These are phyloP conservation scores for Ophiocordyceps sinensis DNA, from an alignment of 2,329 filamentous ascomycete genomes.

Conservation along the genomic window DNA sequence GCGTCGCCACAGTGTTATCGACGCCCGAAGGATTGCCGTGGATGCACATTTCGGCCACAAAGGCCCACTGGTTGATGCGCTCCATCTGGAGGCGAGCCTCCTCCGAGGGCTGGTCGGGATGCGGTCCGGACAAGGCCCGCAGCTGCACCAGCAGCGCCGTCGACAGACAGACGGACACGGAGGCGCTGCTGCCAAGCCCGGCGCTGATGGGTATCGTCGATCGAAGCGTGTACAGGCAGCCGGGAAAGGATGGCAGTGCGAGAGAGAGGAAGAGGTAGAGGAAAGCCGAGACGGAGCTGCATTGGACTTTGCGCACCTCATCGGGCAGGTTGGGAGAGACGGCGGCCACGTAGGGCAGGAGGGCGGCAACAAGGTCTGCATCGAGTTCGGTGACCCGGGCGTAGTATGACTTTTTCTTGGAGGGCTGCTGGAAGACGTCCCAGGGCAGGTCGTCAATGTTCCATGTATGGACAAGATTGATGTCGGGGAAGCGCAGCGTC, in stretches of 20 bases:
- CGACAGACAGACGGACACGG: conserved; percentile 78
- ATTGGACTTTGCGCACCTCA: conserved; percentile 69
- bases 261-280: conserved; percentile 87
- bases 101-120: conserved; percentile 75
- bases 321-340: conserved; percentile 55
- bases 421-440: conserved; percentile 61
- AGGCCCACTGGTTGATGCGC: conserved; percentile 94
- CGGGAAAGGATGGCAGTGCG: conserved; percentile 62
- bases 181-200: conserved; percentile 86
- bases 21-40: conserved; percentile 94
- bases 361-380: conserved; percentile 61
- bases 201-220: conserved; percentile 90
- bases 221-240: conserved; percentile 77
- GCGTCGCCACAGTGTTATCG: conserved; percentile 89
- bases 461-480: conserved; percentile 83
- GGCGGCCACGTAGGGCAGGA: conserved; percentile 61
- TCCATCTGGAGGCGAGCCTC: conserved; percentile 87
- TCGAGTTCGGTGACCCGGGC: conserved; percentile 77
- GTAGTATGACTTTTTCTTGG: conserved; percentile 92
- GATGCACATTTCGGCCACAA: conserved; percentile 93
- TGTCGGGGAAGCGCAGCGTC: conserved; percentile 79
- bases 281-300: conserved; percentile 69
- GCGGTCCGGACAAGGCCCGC: conserved; percentile 74
- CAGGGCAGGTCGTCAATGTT: conserved; percentile 86
- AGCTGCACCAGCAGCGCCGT: conserved; percentile 77